Evolutionary conservation across 805 yeast species (phyloP).

Genomic region (Saturnispora hagleri): DNA sequence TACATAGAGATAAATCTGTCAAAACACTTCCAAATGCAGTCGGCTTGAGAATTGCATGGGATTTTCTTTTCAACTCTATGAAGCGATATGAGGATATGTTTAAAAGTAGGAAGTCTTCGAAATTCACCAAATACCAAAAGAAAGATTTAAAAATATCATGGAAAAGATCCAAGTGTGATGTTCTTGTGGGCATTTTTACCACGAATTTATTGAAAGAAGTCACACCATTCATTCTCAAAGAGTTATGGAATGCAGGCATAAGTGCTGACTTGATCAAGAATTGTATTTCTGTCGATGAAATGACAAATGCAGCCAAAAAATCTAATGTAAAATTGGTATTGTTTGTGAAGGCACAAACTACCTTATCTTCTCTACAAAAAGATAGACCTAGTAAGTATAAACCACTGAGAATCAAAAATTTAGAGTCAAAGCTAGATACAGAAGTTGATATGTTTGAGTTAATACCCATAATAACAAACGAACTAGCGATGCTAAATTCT

Average conservation of each 20-base stretch:
- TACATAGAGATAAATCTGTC: slow-evolving; percentile 41
- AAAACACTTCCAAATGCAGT: slow-evolving; percentile 50
- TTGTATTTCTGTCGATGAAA: slow-evolving; percentile 50
- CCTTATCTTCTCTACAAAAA: slow-evolving; percentile 16
- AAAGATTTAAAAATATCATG: slow-evolving; percentile 28
- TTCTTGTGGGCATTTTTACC: slow-evolving; percentile 63
- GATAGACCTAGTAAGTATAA: slow-evolving; percentile 48
- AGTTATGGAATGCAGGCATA: slow-evolving; percentile 70
- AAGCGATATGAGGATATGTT: slow-evolving; percentile 36
- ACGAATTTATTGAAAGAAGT: slow-evolving; percentile 44
- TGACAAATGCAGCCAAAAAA: slow-evolving; percentile 47
- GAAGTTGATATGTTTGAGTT: slow-evolving; percentile 72
- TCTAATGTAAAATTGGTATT: slow-evolving; percentile 76
- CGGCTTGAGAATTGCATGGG: slow-evolving; percentile 80
- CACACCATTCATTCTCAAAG: slow-evolving; percentile 54
- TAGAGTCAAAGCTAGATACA: slow-evolving; percentile 49
- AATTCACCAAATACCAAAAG: slow-evolving; percentile 25
- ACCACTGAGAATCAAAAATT: slow-evolving; percentile 63
- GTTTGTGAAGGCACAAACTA: slow-evolving; percentile 58
- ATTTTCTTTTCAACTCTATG: slow-evolving; percentile 46
- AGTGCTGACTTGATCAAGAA: slow-evolving; percentile 59
- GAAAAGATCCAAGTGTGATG: slow-evolving; percentile 67
- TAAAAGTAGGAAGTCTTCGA: slow-evolving; percentile 15
- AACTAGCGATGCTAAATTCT: slow-evolving; percentile 6
- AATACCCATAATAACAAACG: slow-evolving; percentile 31